Evolutionary conservation across 495 filamentous ascomycete species (phyloP), one percentile per base, ranked within the genome.

Genomic region (Aspergillus conjunctus): DNA sequence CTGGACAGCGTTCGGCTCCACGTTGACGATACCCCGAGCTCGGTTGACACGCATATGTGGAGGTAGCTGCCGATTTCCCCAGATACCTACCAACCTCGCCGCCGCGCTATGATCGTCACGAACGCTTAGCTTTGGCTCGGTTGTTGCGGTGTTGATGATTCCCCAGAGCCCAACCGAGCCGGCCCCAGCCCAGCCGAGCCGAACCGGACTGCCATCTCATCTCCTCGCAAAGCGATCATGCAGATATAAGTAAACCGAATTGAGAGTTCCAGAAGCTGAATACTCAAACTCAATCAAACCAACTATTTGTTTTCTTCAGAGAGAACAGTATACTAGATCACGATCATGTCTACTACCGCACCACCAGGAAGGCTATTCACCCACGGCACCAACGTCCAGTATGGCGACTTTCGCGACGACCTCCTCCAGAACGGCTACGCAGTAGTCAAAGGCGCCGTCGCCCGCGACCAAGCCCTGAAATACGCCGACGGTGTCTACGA

Each of bases 401-500:
- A 56, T 33, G 54, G 54, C 26, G 54, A 56, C 22, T 56, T 56
- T 41, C 54, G 54, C 2, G 54, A 56, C 22, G 54, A 56, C 12
- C 39, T 56, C 12, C 41, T 56, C 14, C 31, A 33, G 22, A 46
- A 56, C 17, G 54, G 54, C 14, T 56, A 32, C 10, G 54, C 54
- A 0, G 54, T 56, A 6, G 54, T 56, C 22, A 56, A 56, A 22
- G 54, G 54, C 15, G 54, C 54, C n/a, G 54, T 56, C 12, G 39
- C 54, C 8, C 31, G 48, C 6, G 59, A 56, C 15, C 64, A 64
- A 11, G 77, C 77, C 9, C 57, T 72, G 20, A 63, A 66, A 18
- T 79, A 75, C 50, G 66, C 70, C 15, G 65, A 71, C 20, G 45
- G 66, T 18, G 71, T 76, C 65, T 71, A 73, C 50, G 60, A 61